Percentiles rank a stretch among this genome's conserved stretches.
These are phyloP conservation scores for Arxiozyma telluris DNA, from an alignment of 1,139 yeast genomes.

Conservation along the genomic window DNA sequence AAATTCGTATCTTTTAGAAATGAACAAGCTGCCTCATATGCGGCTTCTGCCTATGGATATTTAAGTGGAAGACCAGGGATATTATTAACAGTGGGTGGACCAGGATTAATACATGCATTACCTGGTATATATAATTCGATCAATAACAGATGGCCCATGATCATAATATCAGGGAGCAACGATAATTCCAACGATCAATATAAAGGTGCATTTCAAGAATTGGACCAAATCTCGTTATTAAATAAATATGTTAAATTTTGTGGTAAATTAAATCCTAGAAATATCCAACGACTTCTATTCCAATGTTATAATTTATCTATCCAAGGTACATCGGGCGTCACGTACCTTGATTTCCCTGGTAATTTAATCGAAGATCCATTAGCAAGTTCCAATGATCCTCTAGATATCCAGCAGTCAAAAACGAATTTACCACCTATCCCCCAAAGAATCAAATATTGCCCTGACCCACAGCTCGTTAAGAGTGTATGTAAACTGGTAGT, in stretches of 20 bases:
- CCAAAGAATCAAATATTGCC: constrained; percentile 22
- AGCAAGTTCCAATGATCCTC: background rate
- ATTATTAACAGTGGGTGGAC: constrained; percentile 59
- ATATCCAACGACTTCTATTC: constrained; percentile 36
- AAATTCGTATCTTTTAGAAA: constrained; percentile 50
- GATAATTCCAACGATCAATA: constrained; percentile 32
- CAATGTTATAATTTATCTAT: constrained; percentile 42
- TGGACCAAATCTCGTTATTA: constrained; percentile 48
- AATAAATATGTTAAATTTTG: constrained; percentile 41
- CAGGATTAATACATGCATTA: constrained; percentile 55
- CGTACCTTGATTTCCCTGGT: constrained; percentile 59
- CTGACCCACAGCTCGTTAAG: constrained; percentile 34
- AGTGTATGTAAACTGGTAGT: constrained; percentile 30
- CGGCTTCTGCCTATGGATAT: constrained; percentile 60
- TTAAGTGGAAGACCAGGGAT: constrained; percentile 56
- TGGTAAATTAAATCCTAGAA: constrained; percentile 36
- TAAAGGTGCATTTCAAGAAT: constrained; percentile 59
- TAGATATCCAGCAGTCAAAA: no score
- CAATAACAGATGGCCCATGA: constrained; percentile 50
- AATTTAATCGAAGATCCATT: constrained; percentile 34
- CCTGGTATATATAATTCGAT: constrained; percentile 56
- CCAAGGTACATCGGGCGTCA: constrained; percentile 48
- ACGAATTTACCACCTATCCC: constrained; percentile 1
- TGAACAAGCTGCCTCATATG: constrained; percentile 63
- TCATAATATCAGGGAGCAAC: constrained; percentile 52